Evolutionary conservation across 192 early-diverging fungal species (phyloP).

Genomic region (Gaertneriomyces sp.): DNA sequence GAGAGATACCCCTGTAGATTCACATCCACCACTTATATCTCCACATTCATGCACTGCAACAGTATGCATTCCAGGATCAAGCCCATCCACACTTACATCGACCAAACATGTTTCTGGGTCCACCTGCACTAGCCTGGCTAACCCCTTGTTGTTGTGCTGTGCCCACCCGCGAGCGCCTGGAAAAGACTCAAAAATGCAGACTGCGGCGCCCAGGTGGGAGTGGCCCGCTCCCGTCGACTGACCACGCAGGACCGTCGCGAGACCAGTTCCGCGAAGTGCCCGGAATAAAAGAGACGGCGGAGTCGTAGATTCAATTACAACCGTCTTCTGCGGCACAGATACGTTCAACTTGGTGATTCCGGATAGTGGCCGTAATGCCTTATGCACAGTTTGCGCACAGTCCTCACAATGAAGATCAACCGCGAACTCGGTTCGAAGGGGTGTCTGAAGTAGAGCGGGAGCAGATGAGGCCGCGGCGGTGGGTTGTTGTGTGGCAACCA

Average conservation of each 20-base stretch:
- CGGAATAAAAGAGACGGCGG: constrained; percentile 63
- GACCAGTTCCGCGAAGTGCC: constrained; percentile 68
- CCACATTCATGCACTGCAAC: constrained; percentile 77
- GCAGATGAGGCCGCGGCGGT: not conserved
- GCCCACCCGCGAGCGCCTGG: constrained; percentile 36
- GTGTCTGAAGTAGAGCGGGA: constrained; percentile 13
- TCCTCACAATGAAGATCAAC: constrained; percentile 83
- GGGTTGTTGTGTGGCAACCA: too few relatives aligned
- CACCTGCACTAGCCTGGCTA: constrained; percentile 81
- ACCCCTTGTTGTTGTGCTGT: constrained; percentile 51
- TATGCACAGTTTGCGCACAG: constrained; percentile 66
- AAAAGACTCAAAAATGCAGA: constrained; percentile 79
- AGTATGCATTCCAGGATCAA: constrained; percentile 13
- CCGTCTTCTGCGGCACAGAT: constrained; percentile 65
- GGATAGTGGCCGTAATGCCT: constrained; percentile 44
- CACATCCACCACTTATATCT: constrained; percentile 64
- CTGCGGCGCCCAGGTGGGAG: constrained; percentile 74
- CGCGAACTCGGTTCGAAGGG: constrained; percentile 60
- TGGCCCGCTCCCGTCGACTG: constrained; percentile 48
- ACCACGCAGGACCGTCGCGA: constrained; percentile 73
- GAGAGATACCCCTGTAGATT: constrained; percentile 52
- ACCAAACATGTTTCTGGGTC: constrained; percentile 66
- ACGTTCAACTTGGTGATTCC: constrained; percentile 66
- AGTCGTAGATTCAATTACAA: constrained; percentile 68
- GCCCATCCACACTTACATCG: constrained; percentile 68